Conservation (phyloP, 352 stramenopile genomes). For the Globisporangium cederbergense region DNA sequence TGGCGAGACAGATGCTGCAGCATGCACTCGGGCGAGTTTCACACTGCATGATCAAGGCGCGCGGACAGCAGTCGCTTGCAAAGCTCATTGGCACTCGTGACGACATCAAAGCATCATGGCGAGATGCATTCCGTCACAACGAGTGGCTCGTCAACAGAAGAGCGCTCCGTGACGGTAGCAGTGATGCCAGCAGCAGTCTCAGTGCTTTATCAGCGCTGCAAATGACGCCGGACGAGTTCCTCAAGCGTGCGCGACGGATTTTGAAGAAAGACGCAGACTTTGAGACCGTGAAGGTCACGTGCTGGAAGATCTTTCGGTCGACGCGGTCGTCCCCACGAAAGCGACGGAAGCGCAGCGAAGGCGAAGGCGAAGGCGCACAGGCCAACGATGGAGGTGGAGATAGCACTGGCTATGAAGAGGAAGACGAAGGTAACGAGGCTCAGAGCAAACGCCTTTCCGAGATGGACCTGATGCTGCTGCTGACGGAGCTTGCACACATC, state of each 20-base stretch:
- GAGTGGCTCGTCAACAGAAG: background rate
- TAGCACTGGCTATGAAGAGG: background rate
- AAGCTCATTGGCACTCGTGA: background rate
- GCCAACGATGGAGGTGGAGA: background rate
- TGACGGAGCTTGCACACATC: slow-evolving; percentile 22
- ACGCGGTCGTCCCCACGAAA: background rate
- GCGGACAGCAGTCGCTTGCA: background rate
- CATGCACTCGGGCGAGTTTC: slow-evolving; percentile 16
- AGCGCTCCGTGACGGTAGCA: background rate
- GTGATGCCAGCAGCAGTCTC: too few species aligned
- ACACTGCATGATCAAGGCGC: slow-evolving; percentile 3
- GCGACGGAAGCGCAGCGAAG: background rate
- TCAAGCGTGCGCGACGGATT: slow-evolving; percentile 9
- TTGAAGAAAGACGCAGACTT: slow-evolving; percentile 20
- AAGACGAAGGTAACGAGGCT: background rate
- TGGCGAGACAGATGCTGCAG: slow-evolving; percentile 15
- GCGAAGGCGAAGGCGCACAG: slow-evolving; percentile 6
- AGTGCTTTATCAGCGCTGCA: background rate
- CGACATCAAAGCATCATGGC: slow-evolving; percentile 7
- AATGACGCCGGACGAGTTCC: slow-evolving; percentile 10
- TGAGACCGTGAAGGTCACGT: slow-evolving; percentile 21
- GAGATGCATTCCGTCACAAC: slow-evolving; percentile 24
- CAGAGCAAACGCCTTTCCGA: slow-evolving; percentile 10
- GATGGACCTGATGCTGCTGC: slow-evolving; percentile 21
- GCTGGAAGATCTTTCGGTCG: slow-evolving; percentile 13